These are phyloP conservation scores for Tillandsia fasciculata DNA, from an alignment of 176 grass and related monocot genomes.

Conservation along the genomic window DNA sequence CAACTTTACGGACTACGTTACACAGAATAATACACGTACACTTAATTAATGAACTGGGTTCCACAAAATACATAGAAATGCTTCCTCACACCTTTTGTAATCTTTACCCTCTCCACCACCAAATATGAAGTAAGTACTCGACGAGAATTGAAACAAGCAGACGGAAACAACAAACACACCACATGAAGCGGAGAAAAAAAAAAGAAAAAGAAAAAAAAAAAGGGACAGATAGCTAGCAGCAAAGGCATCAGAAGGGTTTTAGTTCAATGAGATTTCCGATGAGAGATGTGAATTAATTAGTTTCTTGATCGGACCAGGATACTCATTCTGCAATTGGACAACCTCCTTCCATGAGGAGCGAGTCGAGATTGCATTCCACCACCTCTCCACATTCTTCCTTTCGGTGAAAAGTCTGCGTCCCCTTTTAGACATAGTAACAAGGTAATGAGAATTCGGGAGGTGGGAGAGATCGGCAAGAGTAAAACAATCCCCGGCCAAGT, in stretches of 20 bases:
- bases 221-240: background rate
- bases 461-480: slow-evolving; percentile 56
- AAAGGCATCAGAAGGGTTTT: background rate
- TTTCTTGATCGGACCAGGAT: slow-evolving; percentile 47
- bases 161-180: too few relatives aligned
- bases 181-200: background rate
- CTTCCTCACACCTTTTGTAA: background rate
- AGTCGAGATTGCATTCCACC: slow-evolving; percentile 44
- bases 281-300: background rate
- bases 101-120: background rate
- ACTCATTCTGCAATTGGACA: slow-evolving; percentile 57
- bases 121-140: too few relatives aligned
- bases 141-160: too few relatives aligned
- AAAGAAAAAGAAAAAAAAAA: background rate
- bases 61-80: too few relatives aligned
- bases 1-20: too few relatives aligned
- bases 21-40: too few relatives aligned
- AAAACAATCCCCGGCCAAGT: slow-evolving; percentile 52
- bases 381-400: slow-evolving; percentile 68
- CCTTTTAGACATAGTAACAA: slow-evolving; percentile 29
- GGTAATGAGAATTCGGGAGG: slow-evolving; percentile 68
- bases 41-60: too few relatives aligned
- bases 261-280: background rate
- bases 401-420: slow-evolving; percentile 54
- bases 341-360: slow-evolving; percentile 58